These are phyloP conservation scores for Rosa rugosa DNA, from an alignment of 306 rosid genomes.

Conservation along the genomic window DNA sequence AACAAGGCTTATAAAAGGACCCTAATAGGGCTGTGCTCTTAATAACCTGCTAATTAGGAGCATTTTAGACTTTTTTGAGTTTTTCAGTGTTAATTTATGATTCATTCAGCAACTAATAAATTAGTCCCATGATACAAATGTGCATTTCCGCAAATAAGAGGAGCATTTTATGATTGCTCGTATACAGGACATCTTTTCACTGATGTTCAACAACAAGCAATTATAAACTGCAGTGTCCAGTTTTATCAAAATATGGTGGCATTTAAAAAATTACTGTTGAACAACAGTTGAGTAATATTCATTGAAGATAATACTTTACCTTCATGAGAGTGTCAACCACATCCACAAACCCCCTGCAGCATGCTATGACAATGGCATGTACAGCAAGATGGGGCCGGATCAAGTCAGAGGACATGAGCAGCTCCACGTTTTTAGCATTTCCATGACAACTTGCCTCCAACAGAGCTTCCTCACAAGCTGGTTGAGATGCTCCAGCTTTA, in stretches of 20 bases:
- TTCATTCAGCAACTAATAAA: background rate
- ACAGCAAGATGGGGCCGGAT: constrained; percentile 72
- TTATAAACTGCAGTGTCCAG: background rate
- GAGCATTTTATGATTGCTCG: background rate
- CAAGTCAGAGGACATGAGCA: constrained; percentile 86
- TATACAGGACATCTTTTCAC: background rate
- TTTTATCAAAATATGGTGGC: background rate
- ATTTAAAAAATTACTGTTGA: constrained; percentile 1
- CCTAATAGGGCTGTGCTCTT: background rate
- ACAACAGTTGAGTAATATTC: background rate
- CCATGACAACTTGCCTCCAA: constrained; percentile 87
- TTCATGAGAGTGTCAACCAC: constrained; percentile 67
- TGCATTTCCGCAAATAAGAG: background rate
- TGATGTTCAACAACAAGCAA: background rate
- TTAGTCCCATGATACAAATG: background rate
- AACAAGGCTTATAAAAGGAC: constrained; percentile 7
- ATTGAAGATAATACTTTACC: constrained; percentile 34
- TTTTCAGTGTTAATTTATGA: background rate
- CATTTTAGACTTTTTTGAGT: background rate
- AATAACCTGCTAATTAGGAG: background rate
- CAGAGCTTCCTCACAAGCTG: constrained; percentile 96
- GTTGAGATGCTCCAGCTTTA: constrained; percentile 90
- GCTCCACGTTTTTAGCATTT: constrained; percentile 57
- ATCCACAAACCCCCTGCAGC: constrained; percentile 82
- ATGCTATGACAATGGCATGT: constrained; percentile 79